Conservation (phyloP, 2,329 filamentous ascomycete species). For the Botrytis tulipae region DNA sequence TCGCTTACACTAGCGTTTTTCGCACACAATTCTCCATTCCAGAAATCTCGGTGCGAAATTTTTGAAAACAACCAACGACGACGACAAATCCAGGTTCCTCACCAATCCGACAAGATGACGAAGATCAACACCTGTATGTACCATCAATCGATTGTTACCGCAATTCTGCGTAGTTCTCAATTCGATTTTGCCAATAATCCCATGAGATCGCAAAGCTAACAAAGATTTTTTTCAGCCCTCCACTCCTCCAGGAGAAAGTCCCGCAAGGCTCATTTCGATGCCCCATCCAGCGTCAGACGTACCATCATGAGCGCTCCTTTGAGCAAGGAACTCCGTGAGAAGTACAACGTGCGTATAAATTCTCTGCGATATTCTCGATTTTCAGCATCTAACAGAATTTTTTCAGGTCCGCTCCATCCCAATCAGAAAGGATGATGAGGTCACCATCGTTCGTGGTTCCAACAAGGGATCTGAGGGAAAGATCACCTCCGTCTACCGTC, state of each 20-base stretch:
- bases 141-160: slow-evolving; percentile 8
- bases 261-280: slow-evolving; percentile 96
- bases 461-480: slow-evolving; percentile 99
- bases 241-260: slow-evolving; percentile 94
- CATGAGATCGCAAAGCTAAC: slow-evolving; percentile 16
- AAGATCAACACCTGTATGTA: slow-evolving; percentile 63
- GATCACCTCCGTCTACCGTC: slow-evolving; percentile 94
- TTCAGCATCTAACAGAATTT: slow-evolving; percentile 22
- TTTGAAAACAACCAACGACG: slow-evolving; percentile 20
- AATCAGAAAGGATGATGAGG: slow-evolving; percentile 96
- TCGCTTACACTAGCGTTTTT: slow-evolving; percentile 18
- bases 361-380: neutral
- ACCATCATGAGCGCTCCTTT: slow-evolving; percentile 96
- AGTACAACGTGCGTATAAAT: slow-evolving; percentile 81
- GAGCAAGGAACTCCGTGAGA: slow-evolving; percentile 95
- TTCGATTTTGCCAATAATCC: neutral
- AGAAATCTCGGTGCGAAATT: neutral
- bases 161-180: neutral
- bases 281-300: slow-evolving; percentile 90
- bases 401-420: slow-evolving; percentile 89
- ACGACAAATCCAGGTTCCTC: slow-evolving; percentile 20
- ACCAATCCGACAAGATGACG: slow-evolving; percentile 57
- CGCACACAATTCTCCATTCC: slow-evolving; percentile 16
- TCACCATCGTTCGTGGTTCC: slow-evolving; percentile 84
- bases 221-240: slow-evolving; percentile 48